Evolutionary conservation across 164 flowering plant genomes (phyloP).

Genomic region (Nelumbo lutea): DNA sequence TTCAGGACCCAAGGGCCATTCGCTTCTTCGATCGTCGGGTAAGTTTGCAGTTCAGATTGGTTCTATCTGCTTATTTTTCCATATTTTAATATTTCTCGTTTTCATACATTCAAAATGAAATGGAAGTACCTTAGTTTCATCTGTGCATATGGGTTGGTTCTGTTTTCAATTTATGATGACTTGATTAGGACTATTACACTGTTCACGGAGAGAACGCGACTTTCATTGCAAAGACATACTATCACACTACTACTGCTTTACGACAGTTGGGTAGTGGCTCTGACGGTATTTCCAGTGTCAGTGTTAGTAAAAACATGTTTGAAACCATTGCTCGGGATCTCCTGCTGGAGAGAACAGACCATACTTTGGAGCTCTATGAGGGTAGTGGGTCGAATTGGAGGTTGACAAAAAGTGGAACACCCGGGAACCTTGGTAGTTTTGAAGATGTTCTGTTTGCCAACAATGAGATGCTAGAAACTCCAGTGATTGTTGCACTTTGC

Average conservation of each 20-base stretch:
- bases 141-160: neutral
- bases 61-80: neutral
- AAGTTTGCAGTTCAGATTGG: constrained; percentile 21
- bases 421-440: constrained; percentile 90
- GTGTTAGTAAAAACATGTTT: constrained; percentile 85
- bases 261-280: constrained; percentile 80
- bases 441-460: constrained; percentile 94
- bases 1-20: constrained; percentile 79
- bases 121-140: neutral
- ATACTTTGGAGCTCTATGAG: constrained; percentile 82
- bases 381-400: constrained; percentile 98
- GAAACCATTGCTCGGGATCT: constrained; percentile 90
- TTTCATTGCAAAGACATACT: constrained; percentile 86
- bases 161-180: neutral
- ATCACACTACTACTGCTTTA: constrained; percentile 79
- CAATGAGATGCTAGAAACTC: constrained; percentile 95
- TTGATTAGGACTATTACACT: constrained; percentile 79
- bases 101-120: neutral
- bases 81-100: neutral
- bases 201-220: constrained; percentile 92
- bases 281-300: constrained; percentile 74
- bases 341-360: constrained; percentile 88
- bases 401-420: constrained; percentile 72
- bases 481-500: constrained; percentile 60
- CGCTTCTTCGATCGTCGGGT: constrained; percentile 95